Conservation (phyloP, 495 filamentous ascomycete genomes). For the Talaromyces adpressus region DNA sequence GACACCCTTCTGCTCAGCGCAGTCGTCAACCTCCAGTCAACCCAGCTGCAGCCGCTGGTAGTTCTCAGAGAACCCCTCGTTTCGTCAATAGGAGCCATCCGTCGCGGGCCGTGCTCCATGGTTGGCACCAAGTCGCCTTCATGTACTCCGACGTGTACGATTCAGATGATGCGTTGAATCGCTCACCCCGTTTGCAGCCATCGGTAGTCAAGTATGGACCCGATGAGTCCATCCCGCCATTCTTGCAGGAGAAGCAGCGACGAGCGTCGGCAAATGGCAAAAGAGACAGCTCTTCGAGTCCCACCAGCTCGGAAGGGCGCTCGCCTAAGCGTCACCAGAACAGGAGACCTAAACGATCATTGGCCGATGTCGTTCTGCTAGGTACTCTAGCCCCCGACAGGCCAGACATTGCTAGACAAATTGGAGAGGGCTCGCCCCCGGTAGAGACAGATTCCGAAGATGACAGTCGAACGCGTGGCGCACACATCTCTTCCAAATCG, state of each 20-base stretch:
- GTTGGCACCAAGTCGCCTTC: slow-evolving; percentile 16
- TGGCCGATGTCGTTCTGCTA: slow-evolving; percentile 42
- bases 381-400: slow-evolving; percentile 36
- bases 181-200: slow-evolving; percentile 19
- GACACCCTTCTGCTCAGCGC: background rate
- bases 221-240: slow-evolving; percentile 18
- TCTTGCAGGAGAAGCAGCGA: slow-evolving; percentile 13
- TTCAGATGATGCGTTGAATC: slow-evolving; percentile 34
- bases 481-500: background rate
- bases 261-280: slow-evolving; percentile 14
- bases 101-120: background rate
- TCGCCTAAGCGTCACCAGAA: slow-evolving; percentile 32
- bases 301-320: slow-evolving; percentile 21
- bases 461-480: slow-evolving; percentile 11
- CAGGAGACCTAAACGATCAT: slow-evolving; percentile 14
- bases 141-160: slow-evolving; percentile 39
- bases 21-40: background rate
- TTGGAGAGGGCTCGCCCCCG: slow-evolving; percentile 17
- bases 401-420: slow-evolving; percentile 34
- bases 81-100: background rate
- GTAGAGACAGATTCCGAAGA: slow-evolving; percentile 11
- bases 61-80: background rate
- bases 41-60: background rate
- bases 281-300: slow-evolving; percentile 11
- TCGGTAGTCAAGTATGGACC: slow-evolving; percentile 19